Evolutionary conservation across 345 rosid species (phyloP).

Genomic region (Sonneratia caseolaris): DNA sequence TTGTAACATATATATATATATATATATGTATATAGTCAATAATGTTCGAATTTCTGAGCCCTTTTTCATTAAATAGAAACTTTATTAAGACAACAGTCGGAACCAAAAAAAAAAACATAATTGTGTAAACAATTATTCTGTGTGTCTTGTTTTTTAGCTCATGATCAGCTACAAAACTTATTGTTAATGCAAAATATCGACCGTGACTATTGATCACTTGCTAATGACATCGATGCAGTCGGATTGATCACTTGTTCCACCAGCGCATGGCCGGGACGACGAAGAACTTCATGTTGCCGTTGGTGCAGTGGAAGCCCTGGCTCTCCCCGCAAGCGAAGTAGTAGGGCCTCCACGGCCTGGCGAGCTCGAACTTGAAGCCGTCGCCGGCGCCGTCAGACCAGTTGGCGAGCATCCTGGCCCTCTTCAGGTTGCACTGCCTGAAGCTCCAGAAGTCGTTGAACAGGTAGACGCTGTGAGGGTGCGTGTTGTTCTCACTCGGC

Average conservation of each 20-base stretch:
- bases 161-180: no score
- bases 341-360: slow-evolving; percentile 27
- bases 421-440: slow-evolving; percentile 35
- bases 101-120: no score
- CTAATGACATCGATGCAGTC: no score
- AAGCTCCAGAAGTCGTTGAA: slow-evolving; percentile 40
- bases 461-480: slow-evolving; percentile 57
- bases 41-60: no score
- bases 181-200: no score
- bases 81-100: no score
- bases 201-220: no score
- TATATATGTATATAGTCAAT: no score
- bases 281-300: slow-evolving; percentile 61
- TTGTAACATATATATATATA: no score
- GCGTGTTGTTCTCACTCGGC: slow-evolving; percentile 33
- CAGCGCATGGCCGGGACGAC: slow-evolving; percentile 29
- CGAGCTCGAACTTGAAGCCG: slow-evolving; percentile 50
- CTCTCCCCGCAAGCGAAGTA: slow-evolving; percentile 65
- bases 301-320: slow-evolving; percentile 49
- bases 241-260: slow-evolving; percentile 1
- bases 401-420: slow-evolving; percentile 40
- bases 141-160: no score
- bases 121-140: no score
- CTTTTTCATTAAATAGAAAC: no score
- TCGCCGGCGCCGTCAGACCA: slow-evolving; percentile 42